Percentiles rank a stretch among this genome's conserved stretches.
Evolutionary conservation across 805 yeast genomes (phyloP).

Genomic region (Cyberlindnera meyerae): DNA sequence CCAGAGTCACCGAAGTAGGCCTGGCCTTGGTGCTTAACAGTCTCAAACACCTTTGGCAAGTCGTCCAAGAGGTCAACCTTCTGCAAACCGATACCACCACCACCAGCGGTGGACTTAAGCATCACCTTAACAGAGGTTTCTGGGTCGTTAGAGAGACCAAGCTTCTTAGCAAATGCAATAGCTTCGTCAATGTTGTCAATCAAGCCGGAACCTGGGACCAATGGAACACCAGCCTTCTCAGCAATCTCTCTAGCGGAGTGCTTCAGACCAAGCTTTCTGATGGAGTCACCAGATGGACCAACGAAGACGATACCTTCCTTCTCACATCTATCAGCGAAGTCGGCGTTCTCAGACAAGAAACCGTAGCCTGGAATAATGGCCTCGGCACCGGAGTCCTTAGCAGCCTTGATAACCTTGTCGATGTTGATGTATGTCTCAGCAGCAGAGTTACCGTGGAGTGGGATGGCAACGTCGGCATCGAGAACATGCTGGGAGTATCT

Average conservation of each 20-base stretch:
- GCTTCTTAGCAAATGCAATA: slow-evolving; percentile 58
- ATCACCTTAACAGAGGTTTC: slow-evolving; percentile 71
- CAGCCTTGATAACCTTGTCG: slow-evolving; percentile 82
- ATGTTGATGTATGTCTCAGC: slow-evolving; percentile 86
- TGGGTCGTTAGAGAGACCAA: slow-evolving; percentile 39
- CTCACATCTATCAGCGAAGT: slow-evolving; percentile 83
- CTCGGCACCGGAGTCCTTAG: slow-evolving; percentile 77
- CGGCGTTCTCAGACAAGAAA: slow-evolving; percentile 93
- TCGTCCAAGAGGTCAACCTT: slow-evolving; percentile 82
- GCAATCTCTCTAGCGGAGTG: slow-evolving; percentile 98
- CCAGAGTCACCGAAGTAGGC: slow-evolving; percentile 94
- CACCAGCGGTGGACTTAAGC: slow-evolving; percentile 98
- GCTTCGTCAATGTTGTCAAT: slow-evolving; percentile 73
- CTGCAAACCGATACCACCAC: slow-evolving; percentile 98
- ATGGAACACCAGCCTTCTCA: slow-evolving; percentile 83
- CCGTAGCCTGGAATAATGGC: slow-evolving; percentile 99
- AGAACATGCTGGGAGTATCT: slow-evolving; percentile 82
- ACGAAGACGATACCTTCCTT: slow-evolving; percentile 84
- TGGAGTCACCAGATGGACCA: slow-evolving; percentile 95
- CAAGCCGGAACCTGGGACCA: slow-evolving; percentile 95
- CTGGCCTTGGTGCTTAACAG: slow-evolving; percentile 91
- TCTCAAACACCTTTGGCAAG: slow-evolving; percentile 76
- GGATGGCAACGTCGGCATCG: slow-evolving; percentile 76
- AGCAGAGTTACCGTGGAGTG: slow-evolving; percentile 76
- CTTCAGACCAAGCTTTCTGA: slow-evolving; percentile 84